Evolutionary conservation across 1,139 yeast species (phyloP), one percentile per base, ranked within the genome.

Genomic region (Citeromyces siamensis): DNA sequence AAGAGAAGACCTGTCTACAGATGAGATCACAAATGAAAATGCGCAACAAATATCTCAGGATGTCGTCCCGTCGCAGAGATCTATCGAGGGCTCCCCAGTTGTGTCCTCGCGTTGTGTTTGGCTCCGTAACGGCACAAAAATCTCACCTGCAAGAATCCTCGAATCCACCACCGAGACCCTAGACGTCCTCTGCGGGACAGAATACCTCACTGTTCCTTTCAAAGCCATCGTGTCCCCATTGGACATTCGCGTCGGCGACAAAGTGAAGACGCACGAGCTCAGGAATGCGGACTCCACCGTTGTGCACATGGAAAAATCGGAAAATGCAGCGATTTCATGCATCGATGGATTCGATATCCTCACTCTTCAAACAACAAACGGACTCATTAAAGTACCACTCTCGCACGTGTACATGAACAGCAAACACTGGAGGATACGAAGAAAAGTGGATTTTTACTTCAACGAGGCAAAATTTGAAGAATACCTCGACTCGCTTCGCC

Each of bases 221-320:
- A 38, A 31, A 18, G 37, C 43, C 18, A 38, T 49, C 2, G 40
- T 41, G 34, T 49, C 51, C 3, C 60, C 62, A 0, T 44, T 65
- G 16, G 67, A 62, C 45, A 45, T 68, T 4, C 46, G 58, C 37
- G 46, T 66, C n/a, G 71, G 70, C 2, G 72, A 67, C 41, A 38
- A 37, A 1, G 56, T 68, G 1, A 50, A 48, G 6, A 45, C 54
- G 38, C 46, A 45, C 9, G 35, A 37, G 2, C 40, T 41, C 32
- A 29, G 34, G 21, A 19, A 34, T 33, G 12, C 16, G 33, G 27
- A 33, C 32, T 28, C 32, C 23, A 18, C 20, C 18, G 39, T 27
- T 21, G 3, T 38, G 35, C 19, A 29, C 23, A n/a, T 36, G 33
- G 38, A 21, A 29, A 19, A 19, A 37, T 32, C 28, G 34, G 6